Base-by-base conservation (phyloP, 169 alveolate species). In the Eimeria mitis region DNA sequence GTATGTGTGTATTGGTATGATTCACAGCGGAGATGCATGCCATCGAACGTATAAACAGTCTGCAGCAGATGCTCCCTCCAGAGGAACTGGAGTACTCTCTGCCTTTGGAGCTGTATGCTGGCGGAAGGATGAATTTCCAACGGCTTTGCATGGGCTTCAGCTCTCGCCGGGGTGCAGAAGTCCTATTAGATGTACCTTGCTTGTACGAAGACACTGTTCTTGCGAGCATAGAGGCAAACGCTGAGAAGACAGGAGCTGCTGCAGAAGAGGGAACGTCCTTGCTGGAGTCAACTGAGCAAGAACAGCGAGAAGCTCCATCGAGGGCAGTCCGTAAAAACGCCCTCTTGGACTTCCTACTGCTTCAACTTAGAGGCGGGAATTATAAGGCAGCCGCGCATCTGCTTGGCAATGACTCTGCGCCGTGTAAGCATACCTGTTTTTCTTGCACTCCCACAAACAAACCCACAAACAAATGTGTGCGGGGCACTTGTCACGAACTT, bases 21-120 rank as follows among this genome's bases (percentile, higher is more conserved):
- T 16, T 56, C 75, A 37, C 92, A 87, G 92, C 92, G 68, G 92
- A 87, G 73, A 25, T 87, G 49, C 49, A 63, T 87, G 92, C 92
- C 44, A 56, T 87, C 14, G 92, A 87, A 83, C 65, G 40, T 56
- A 40, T 87, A 7, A 87, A 87, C 31, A 63, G 42, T 31, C 81
- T 87, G 42, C 63, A 44, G 81, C 63, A 63, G 78, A n/a, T 59
- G 52, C 92, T 87, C 31, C 61, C 92, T 1, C 42, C 92, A 63
- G 81, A 87, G 42, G 75, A 40, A 49, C 56, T 61, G 54, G 92
- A 87, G 68, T 40, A 42, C 81, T 49, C 92, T 37, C 8, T 63
- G 47, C 92, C 92, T 59, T 56, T 87, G 63, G 92, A 87, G 47
- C 78, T 61, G 59, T 23, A 37, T 63, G 92, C 83, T 14, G 92